Conservation (phyloP, 2,329 filamentous ascomycete species). For the Xylaria arbuscula region DNA sequence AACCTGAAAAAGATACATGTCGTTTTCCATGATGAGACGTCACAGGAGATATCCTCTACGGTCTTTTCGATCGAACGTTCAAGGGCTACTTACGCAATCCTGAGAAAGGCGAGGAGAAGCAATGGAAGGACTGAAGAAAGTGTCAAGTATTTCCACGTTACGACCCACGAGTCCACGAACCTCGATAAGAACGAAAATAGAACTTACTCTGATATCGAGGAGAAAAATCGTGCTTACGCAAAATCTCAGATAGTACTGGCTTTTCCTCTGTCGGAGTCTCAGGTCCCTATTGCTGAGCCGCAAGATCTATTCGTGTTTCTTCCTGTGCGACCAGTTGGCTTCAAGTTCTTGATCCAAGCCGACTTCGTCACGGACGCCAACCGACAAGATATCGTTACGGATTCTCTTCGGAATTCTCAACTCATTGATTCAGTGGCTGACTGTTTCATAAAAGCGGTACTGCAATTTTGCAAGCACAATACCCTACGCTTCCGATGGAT, state of each 20-base stretch:
- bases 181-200: conserved; percentile 53
- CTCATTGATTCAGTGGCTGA: conserved; percentile 53
- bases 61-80: conserved; percentile 33
- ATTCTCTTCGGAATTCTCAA: conserved; percentile 53
- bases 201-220: conserved; percentile 46
- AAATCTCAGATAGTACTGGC: conserved; percentile 57
- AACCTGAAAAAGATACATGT: conserved; percentile 53
- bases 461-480: conserved; percentile 53
- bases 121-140: conserved; percentile 8
- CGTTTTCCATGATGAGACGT: conserved; percentile 44
- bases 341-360: conserved; percentile 62
- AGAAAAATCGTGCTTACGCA: conserved; percentile 40
- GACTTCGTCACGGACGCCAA: conserved; percentile 62
- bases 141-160: conserved; percentile 47
- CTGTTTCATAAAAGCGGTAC: conserved; percentile 54
- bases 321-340: conserved; percentile 56
- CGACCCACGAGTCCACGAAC: conserved; percentile 44
- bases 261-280: conserved; percentile 55
- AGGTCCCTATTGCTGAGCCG: conserved; percentile 51
- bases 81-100: conserved; percentile 20
- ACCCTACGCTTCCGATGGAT: conserved; percentile 58
- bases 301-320: conserved; percentile 61
- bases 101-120: not conserved
- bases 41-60: conserved; percentile 25
- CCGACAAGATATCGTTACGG: conserved; percentile 55